phyloP scores from a whole-genome alignment of 2,329 filamentous ascomycete species.

The Ophiosphaerella korrae region DNA sequence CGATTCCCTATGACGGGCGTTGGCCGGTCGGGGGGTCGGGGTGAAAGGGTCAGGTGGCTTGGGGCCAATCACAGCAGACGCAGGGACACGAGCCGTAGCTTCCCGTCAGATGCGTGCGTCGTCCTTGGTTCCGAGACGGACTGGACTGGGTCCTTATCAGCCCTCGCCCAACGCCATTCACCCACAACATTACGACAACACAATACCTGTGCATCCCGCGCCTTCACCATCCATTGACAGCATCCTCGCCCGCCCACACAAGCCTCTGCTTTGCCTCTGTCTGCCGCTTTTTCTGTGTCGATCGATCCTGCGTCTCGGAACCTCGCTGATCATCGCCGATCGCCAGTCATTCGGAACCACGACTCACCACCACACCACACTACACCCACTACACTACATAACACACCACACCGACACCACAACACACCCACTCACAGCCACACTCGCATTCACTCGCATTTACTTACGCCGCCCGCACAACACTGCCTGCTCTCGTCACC shows the following conservation, averaged over 20 bases:
- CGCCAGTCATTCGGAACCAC: slow-evolving; percentile 30
- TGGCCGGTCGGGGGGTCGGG: background rate
- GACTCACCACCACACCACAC: slow-evolving; percentile 39
- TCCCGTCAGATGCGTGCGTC: slow-evolving; percentile 24
- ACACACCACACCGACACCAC: background rate
- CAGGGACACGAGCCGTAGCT: slow-evolving; percentile 22
- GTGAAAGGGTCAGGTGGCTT: slow-evolving; percentile 15
- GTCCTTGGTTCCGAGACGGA: slow-evolving; percentile 21
- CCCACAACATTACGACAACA: background rate
- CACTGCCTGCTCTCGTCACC: too few relatives aligned
- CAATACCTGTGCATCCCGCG: too few relatives aligned
- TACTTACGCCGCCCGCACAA: too few relatives aligned
- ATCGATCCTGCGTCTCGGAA: slow-evolving; percentile 20
- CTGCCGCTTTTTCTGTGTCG: background rate
- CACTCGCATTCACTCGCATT: too few relatives aligned
- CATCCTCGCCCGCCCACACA: too few relatives aligned
- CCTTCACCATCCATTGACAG: too few relatives aligned
- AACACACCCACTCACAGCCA: too few relatives aligned
- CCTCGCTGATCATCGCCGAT: slow-evolving; percentile 44
- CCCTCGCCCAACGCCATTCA: slow-evolving; percentile 1
- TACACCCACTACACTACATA: slow-evolving; percentile 22
- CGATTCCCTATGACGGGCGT: background rate
- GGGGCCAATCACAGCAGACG: slow-evolving; percentile 16
- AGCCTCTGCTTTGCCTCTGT: too few relatives aligned
- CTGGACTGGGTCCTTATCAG: slow-evolving; percentile 23